Evolutionary conservation across 169 alveolate genomes (phyloP).

Genomic region (Plasmodium vivax): DNA sequence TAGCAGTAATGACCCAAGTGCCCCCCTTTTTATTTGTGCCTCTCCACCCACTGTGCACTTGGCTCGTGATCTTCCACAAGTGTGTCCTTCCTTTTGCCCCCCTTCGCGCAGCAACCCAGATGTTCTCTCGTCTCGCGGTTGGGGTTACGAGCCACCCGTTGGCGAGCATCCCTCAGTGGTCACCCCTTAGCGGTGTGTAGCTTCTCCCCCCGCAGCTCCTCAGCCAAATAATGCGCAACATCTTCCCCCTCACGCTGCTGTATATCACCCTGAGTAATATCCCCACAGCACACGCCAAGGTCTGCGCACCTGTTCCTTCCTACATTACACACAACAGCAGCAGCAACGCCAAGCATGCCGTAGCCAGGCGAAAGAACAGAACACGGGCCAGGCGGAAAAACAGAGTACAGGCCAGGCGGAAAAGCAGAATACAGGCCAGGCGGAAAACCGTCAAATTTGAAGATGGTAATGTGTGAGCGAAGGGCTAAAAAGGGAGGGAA

Average conservation of each 20-base stretch:
- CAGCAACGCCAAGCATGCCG: neutral
- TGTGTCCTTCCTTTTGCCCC: neutral
- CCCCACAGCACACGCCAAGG: neutral
- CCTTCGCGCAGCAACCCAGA: neutral
- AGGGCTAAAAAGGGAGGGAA: neutral
- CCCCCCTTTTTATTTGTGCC: neutral
- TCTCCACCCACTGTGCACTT: neutral
- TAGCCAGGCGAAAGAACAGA: neutral
- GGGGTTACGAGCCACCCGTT: neutral
- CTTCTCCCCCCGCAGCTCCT: neutral
- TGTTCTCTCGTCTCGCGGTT: neutral
- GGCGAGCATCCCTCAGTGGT: neutral
- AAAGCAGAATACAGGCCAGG: neutral
- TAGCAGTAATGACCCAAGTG: too few species aligned
- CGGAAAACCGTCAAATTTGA: constrained; percentile 29
- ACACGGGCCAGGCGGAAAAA: neutral
- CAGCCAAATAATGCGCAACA: constrained; percentile 6
- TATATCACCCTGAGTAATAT: neutral
- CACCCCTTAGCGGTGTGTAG: neutral
- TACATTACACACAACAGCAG: constrained; percentile 11
- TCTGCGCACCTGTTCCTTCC: constrained; percentile 3
- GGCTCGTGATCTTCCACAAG: neutral
- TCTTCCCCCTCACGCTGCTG: constrained; percentile 11
- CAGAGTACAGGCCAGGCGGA: neutral
- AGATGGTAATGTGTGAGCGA: constrained; percentile 9